A percentile compares a stretch with the other conserved stretches of the same genome.
Conservation (phyloP, 2,329 filamentous ascomycete genomes). For the Colletotrichum sp. region DNA sequence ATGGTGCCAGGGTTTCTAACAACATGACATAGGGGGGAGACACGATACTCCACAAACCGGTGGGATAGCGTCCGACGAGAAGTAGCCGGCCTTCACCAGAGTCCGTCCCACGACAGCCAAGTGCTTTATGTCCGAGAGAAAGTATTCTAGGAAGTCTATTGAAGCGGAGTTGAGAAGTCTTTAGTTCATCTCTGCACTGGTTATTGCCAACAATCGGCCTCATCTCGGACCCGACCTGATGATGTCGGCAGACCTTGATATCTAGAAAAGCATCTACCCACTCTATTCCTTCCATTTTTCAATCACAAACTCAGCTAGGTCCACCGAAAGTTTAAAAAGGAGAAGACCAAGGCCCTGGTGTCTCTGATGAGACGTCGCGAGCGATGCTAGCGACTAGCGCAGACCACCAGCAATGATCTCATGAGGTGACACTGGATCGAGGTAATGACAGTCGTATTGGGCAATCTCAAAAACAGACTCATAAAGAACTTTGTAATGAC, state of each 20-base stretch:
- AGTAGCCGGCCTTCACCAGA: neutral
- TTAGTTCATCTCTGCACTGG: neutral
- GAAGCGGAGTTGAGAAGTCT: neutral
- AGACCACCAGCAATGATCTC: neutral
- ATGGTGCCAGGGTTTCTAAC: neutral
- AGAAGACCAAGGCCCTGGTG: neutral
- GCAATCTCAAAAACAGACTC: neutral
- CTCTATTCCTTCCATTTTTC: neutral
- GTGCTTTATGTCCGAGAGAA: neutral
- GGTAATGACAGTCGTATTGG: neutral
- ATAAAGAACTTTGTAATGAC: neutral
- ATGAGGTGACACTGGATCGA: neutral
- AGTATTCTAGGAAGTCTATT: neutral
- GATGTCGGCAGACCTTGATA: neutral
- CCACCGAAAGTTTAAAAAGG: neutral
- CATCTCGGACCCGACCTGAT: neutral
- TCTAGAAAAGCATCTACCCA: neutral
- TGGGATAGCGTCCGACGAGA: neutral
- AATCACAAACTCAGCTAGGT: neutral
- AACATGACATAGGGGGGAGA: neutral
- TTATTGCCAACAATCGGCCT: neutral
- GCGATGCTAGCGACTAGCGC: neutral
- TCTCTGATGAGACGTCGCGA: neutral
- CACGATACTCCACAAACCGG: neutral
- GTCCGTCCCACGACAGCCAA: neutral